Evolutionary conservation across 306 rosid genomes (phyloP).

Genomic region (Fagus sylvatica): DNA sequence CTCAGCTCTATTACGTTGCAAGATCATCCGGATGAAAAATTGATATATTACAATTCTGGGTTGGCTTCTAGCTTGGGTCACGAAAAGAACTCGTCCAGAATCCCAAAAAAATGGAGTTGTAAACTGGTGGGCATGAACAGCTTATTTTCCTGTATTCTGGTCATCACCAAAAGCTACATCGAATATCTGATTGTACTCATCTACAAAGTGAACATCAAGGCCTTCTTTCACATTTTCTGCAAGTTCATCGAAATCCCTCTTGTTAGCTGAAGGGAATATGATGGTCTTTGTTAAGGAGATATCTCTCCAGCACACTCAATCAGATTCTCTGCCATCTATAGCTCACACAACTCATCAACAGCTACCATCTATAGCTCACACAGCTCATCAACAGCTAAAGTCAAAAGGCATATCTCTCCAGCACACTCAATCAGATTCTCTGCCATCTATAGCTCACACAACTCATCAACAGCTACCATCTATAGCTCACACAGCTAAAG

Average conservation of each 20-base stretch:
- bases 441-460: too few species aligned
- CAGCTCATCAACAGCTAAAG: too few species aligned
- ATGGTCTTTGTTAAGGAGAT: too few species aligned
- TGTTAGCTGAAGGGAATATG: conserved; percentile 87
- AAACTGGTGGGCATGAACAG: conserved; percentile 18
- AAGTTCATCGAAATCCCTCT: conserved; percentile 56
- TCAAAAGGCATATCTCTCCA: too few species aligned
- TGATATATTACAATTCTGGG: conserved; percentile 22
- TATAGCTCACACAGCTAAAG: too few species aligned
- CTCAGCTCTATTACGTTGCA: background rate
- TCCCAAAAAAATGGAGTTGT: conserved; percentile 19
- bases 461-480: too few species aligned
- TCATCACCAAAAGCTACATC: conserved; percentile 64
- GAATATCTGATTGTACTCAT: conserved; percentile 73
- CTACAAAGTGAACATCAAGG: conserved; percentile 91
- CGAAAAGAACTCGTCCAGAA: background rate
- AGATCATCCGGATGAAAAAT: background rate
- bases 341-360: too few species aligned
- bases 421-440: too few species aligned
- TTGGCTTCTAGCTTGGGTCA: conserved; percentile 35
- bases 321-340: too few species aligned
- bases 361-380: too few species aligned
- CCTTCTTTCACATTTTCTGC: conserved; percentile 74
- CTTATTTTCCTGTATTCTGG: conserved; percentile 29
- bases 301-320: too few species aligned